A percentile compares a stretch with the other conserved stretches of the same genome.
These are phyloP conservation scores for Triadica sebifera DNA, from an alignment of 345 rosid species.

Conservation along the genomic window DNA sequence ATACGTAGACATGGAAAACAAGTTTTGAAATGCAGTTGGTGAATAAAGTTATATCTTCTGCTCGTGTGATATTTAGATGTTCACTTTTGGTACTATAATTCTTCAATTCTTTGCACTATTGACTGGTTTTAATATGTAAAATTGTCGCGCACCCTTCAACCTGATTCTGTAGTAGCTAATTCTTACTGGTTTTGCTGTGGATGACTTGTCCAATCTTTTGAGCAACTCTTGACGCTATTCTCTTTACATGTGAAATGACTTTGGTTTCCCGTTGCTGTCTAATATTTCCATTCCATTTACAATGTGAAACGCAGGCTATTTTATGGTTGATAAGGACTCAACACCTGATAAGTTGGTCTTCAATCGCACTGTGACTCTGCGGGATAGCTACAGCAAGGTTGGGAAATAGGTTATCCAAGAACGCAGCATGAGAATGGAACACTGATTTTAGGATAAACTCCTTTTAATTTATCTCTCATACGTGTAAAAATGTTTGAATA, in stretches of 20 bases:
- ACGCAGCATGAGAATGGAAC: background rate
- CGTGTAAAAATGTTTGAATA: background rate
- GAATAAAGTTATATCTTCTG: background rate
- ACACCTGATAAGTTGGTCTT: slow-evolving; percentile 69
- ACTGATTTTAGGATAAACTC: background rate
- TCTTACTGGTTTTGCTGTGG: slow-evolving; percentile 10
- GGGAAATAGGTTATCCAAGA: slow-evolving; percentile 23
- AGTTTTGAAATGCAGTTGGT: background rate
- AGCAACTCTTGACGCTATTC: background rate
- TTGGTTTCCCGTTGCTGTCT: background rate
- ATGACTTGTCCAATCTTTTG: background rate
- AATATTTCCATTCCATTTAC: too few species aligned
- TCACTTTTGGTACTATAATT: too few species aligned
- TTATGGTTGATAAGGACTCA: slow-evolving; percentile 70
- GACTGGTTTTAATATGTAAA: too few species aligned
- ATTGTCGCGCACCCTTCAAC: background rate
- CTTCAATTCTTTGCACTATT: too few species aligned
- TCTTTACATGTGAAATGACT: too few species aligned
- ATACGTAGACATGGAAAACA: background rate
- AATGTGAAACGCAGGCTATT: slow-evolving; percentile 61
- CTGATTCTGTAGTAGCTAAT: background rate
- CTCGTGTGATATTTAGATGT: background rate
- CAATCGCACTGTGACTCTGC: slow-evolving; percentile 74
- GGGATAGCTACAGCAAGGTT: slow-evolving; percentile 32
- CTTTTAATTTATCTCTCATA: background rate